These are phyloP conservation scores for Daldinia childiae DNA, from an alignment of 495 filamentous ascomycete species.

Conservation along the genomic window DNA sequence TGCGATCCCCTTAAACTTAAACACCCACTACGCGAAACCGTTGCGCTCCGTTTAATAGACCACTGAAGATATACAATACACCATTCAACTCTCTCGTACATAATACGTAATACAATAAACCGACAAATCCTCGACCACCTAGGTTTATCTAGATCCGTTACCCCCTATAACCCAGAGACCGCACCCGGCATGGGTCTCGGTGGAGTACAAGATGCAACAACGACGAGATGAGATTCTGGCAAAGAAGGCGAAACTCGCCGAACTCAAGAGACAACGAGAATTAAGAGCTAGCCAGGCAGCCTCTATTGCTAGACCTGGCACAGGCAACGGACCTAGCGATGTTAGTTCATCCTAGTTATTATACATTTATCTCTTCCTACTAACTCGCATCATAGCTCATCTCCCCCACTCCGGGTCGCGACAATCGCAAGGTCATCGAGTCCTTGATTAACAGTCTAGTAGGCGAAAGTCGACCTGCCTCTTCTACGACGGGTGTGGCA, in stretches of 20 bases:
- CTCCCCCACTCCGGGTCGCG: constrained; percentile 73
- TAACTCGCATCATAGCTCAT: constrained; percentile 62
- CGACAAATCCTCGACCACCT: neutral
- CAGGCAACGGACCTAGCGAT: constrained; percentile 60
- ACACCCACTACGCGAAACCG: neutral
- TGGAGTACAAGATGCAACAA: constrained; percentile 71
- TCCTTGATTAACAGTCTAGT: constrained; percentile 80
- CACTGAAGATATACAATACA: neutral
- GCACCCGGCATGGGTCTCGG: constrained; percentile 52
- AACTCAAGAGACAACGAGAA: constrained; percentile 92
- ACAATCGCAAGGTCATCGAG: constrained; percentile 83
- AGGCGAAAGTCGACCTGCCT: constrained; percentile 77
- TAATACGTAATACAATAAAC: neutral
- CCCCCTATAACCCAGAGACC: neutral
- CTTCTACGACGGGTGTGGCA: constrained; percentile 71
- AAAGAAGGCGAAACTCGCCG: constrained; percentile 93
- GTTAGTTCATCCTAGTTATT: constrained; percentile 48
- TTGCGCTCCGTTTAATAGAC: no score
- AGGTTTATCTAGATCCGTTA: neutral
- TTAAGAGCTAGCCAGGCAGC: constrained; percentile 75
- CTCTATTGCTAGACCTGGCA: constrained; percentile 68
- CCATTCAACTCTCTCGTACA: neutral
- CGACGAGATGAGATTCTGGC: constrained; percentile 92
- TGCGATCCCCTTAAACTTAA: neutral
- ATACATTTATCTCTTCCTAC: constrained; percentile 35